phyloP scores from a whole-genome alignment of 2,329 filamentous ascomycete genomes.

The Arthrobotrys sinensis region DNA sequence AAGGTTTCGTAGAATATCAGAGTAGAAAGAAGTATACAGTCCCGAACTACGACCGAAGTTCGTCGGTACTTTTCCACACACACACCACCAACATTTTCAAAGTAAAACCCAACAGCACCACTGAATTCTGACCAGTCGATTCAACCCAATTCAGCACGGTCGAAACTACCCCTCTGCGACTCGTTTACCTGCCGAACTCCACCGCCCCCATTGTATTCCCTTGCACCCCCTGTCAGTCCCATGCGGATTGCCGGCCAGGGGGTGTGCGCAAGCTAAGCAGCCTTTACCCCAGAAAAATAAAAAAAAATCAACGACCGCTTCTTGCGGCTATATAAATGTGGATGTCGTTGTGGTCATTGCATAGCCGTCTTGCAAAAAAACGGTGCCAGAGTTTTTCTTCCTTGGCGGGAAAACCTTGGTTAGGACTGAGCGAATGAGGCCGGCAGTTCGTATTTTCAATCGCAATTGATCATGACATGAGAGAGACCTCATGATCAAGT shows the following conservation, averaged over 20 bases:
- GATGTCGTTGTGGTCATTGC: constrained; percentile 9
- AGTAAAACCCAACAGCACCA: not conserved
- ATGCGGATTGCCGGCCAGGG: constrained; percentile 42
- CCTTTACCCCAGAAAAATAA: constrained; percentile 49
- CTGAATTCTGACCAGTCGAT: constrained; percentile 44
- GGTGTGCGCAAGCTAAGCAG: constrained; percentile 12
- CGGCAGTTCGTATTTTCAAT: too few species aligned
- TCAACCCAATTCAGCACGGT: constrained; percentile 51
- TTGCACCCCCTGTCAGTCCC: constrained; percentile 7
- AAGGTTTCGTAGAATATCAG: not conserved
- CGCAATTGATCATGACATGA: too few species aligned
- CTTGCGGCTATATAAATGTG: not conserved
- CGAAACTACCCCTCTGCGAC: constrained; percentile 39
- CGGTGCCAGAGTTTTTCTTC: not conserved
- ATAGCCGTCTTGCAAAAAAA: not conserved
- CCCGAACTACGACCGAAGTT: constrained; percentile 10
- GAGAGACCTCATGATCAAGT: constrained; percentile 4
- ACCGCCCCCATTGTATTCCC: not conserved
- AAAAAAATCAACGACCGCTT: not conserved
- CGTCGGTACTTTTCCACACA: constrained; percentile 30
- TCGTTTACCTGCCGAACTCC: constrained; percentile 53
- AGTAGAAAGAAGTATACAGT: constrained; percentile 12
- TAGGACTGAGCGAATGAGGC: not conserved
- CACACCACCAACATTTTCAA: too few species aligned
- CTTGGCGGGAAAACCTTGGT: not conserved